These are phyloP conservation scores for Cladophialophora bantiana DNA, from an alignment of 2,329 filamentous ascomycete species.

Conservation along the genomic window DNA sequence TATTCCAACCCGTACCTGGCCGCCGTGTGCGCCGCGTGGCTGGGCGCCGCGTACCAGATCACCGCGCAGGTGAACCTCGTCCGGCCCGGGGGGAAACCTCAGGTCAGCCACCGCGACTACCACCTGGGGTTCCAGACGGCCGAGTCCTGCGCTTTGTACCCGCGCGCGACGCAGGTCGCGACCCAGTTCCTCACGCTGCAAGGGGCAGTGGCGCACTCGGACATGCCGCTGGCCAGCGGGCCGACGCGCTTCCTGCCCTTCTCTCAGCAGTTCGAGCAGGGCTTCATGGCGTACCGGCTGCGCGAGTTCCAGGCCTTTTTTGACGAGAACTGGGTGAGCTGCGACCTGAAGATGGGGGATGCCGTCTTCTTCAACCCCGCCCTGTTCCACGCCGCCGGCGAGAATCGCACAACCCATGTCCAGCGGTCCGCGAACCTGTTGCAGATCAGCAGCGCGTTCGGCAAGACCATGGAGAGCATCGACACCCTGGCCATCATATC, in stretches of 20 bases:
- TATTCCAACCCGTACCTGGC: slow-evolving; percentile 67
- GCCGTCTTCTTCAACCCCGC: slow-evolving; percentile 70
- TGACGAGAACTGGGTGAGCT: slow-evolving; percentile 58
- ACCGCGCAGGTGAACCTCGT: slow-evolving; percentile 71
- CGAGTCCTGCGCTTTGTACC: slow-evolving; percentile 56
- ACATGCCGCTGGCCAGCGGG: slow-evolving; percentile 65
- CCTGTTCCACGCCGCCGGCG: slow-evolving; percentile 68
- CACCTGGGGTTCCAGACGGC: slow-evolving; percentile 68
- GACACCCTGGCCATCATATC: slow-evolving; percentile 61
- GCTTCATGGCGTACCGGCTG: slow-evolving; percentile 65
- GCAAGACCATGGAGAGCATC: slow-evolving; percentile 69
- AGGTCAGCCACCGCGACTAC: slow-evolving; percentile 68
- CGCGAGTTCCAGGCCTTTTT: slow-evolving; percentile 64
- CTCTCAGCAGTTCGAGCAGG: slow-evolving; percentile 63
- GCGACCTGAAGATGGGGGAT: slow-evolving; percentile 64
- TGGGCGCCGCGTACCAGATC: slow-evolving; percentile 66
- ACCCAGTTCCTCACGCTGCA: slow-evolving; percentile 67
- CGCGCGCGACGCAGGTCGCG: slow-evolving; percentile 61
- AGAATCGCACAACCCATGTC: slow-evolving; percentile 59
- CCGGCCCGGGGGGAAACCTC: slow-evolving; percentile 63
- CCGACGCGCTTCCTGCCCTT: slow-evolving; percentile 68
- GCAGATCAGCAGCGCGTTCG: slow-evolving; percentile 68
- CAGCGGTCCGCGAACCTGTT: slow-evolving; percentile 67
- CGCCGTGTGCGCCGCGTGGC: slow-evolving; percentile 62
- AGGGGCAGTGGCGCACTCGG: slow-evolving; percentile 67